Evolutionary conservation across 164 flowering plant genomes (phyloP), one percentile per base, ranked within the genome.

Genomic region (Saururus chinensis): DNA sequence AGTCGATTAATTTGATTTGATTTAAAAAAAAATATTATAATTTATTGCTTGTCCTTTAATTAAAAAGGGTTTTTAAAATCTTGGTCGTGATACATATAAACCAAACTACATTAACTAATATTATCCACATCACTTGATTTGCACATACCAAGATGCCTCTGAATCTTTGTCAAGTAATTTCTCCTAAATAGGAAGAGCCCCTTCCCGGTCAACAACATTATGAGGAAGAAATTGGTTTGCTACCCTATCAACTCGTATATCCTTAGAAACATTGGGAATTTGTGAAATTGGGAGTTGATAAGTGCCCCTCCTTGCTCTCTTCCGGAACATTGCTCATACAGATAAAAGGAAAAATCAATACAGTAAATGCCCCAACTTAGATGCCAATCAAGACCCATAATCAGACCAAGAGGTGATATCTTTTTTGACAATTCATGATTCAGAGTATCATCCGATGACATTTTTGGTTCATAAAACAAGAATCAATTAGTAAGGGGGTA

Each of bases 351-450:
- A 90, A 82, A 73, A 87, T 82, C 60, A 80, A 66, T 54, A 86
- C 74, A 51, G 87, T 80, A 66, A 84, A 86, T 56, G 68, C 84
- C 42, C 88, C 87, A 65, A 90, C 82, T 57, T 77, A 71, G 40
- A 86, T 57, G 57, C 95, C 81, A 59, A 90, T 81, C 75, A 85
- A 67, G 65, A 83, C 90, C 95, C 95, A 90, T 59, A 90, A 60
- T 81, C 53, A 90, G 55, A 61, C 83, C 88, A 60, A 83, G 74
- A 65, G 80, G 22, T 22, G 79, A 66, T 35, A 77, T 80, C 75
- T 73, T 82, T 76, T 75, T 77, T 1, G 85, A 78, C 19, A 89
- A 64, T 63, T 74, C 79, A 7, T 76, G 42, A 64, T 78, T 75
- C 63, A 89, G 69, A 56, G 84, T 74, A 58, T 76, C 84, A 54